Evolutionary conservation across 441 rosid genomes (phyloP), one percentile per base, ranked within the genome.

Genomic region (Erodium moschatum): DNA sequence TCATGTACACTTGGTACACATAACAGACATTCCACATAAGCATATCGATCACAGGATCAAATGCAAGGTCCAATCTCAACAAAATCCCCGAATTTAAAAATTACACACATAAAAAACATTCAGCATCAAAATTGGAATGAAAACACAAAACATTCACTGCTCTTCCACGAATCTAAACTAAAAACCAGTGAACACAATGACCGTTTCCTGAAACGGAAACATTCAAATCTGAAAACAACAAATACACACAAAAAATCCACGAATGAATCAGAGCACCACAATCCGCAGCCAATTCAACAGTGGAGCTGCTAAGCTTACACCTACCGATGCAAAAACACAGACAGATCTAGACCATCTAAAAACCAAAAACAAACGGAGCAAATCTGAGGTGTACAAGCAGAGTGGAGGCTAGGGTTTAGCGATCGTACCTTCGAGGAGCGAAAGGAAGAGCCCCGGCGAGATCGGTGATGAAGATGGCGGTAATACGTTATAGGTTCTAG

Each of bases 241-340:
- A 8, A 2, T 5, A 62, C 33, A 62, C 65, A 29, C 12, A 56
- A 27, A 62, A 38, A 21, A 12, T 21, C 65, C 20, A 11, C 5
- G 27, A 20, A 1, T 11, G 21, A 11, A 62, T 21, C 38, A 56
- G 24, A 56, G 8, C 62, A 56, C 24, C 62, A 56, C 62, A 56
- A 20, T 18, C 62, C 62, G 13, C 62, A 56, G 24, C 62, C 24
- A 56, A 56, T 56, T 56, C 62, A 56, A 56, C 62, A 56, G 24
- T 8, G 10, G 19, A 56, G 21, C 24, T n/a, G 24, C 27, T 56
- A 11, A 56, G 10, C 31, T 29, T 29, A 29, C 3, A 56, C 24
- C 62, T 56, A 56, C 24, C 16, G 3, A 56, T 56, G 24, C 62
- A 56, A 56, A 18, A 18, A 19, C 0, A 12, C 20, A 24, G n/a